Base-by-base conservation (phyloP, 2,329 filamentous ascomycete species). In the Hypoxylon sp. region DNA sequence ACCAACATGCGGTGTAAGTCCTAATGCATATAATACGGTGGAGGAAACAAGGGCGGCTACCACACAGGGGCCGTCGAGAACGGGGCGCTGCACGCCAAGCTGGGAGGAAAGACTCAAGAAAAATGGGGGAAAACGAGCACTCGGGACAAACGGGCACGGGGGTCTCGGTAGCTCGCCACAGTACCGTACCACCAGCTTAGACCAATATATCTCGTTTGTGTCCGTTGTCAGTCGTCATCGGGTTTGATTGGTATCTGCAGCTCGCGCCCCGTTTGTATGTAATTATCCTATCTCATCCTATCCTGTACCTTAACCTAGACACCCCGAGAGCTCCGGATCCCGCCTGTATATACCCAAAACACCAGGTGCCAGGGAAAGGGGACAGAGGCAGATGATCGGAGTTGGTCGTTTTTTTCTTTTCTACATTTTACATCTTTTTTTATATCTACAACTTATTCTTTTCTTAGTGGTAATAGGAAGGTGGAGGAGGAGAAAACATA, bases 151-250 rank as follows among this genome's bases (percentile, higher is more conserved):
- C 52, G 56, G 52, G 55, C 55, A 25, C 28, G 49, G 62, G 21
- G 65, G 61, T 60, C 38, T 66, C 68, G 68, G 65, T 65, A 63
- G 65, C 68, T 70, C 62, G 34, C 59, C 38, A 68, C 30, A 70
- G 62, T 70, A 63, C 68, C 65, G 68, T 70, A 66, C 65, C 62
- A 57, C 68, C 68, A 70, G 68, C 63, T 68, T 68, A 66, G 62
- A 68, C 38, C 62, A 68, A 68, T 68, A 70, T 65, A 70, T 63
- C 64, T 68, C 68, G 68, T 68, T 70, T 61, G 61, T 56, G 55
- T 62, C 38, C 59, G 21, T 58, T 32, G 49, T 43, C 55, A 48
- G 51, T 62, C 41, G 34, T 28, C 38, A 11, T 43, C 17, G 38
- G 17, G 17, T 43, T 43, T 43, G 38, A 19, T 48, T 41, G 49